These are phyloP conservation scores for Fusarium tuaranense DNA, from an alignment of 2,329 filamentous ascomycete genomes.

Conservation along the genomic window DNA sequence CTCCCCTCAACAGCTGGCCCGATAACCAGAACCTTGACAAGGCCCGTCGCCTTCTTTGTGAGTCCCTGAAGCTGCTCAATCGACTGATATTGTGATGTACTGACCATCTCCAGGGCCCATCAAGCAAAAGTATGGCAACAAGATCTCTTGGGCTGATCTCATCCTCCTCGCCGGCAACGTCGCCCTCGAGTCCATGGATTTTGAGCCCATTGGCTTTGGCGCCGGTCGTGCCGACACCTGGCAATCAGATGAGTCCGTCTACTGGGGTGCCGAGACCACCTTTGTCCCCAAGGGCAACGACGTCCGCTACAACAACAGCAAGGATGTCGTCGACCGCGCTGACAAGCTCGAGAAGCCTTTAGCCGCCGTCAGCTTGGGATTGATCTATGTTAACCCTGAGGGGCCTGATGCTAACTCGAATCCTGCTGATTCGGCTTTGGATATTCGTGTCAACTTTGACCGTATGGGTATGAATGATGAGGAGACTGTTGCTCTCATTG, in stretches of 20 bases:
- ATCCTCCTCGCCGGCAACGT: slow-evolving; percentile 80
- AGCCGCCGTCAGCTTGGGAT: slow-evolving; percentile 71
- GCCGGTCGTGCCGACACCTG: slow-evolving; percentile 79
- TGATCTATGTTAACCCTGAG: slow-evolving; percentile 84
- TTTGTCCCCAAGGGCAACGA: slow-evolving; percentile 76
- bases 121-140: slow-evolving; percentile 87
- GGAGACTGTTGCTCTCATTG: slow-evolving; percentile 84
- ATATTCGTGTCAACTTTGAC: slow-evolving; percentile 80
- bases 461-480: slow-evolving; percentile 89
- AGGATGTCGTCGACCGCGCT: slow-evolving; percentile 65
- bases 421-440: slow-evolving; percentile 74
- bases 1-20: slow-evolving; percentile 84
- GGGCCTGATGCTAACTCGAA: slow-evolving; percentile 80
- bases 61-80: background rate
- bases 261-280: slow-evolving; percentile 82
- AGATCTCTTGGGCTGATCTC: slow-evolving; percentile 84
- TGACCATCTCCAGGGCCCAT: slow-evolving; percentile 63
- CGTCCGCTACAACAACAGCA: slow-evolving; percentile 72
- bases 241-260: slow-evolving; percentile 80
- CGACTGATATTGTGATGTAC: rapidly evolving
- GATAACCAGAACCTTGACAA: slow-evolving; percentile 85
- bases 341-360: slow-evolving; percentile 74
- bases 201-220: slow-evolving; percentile 79
- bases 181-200: slow-evolving; percentile 81
- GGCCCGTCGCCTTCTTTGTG: slow-evolving; percentile 79